These are phyloP conservation scores for Erodium chrysanthum DNA, from an alignment of 441 rosid genomes.

Conservation along the genomic window DNA sequence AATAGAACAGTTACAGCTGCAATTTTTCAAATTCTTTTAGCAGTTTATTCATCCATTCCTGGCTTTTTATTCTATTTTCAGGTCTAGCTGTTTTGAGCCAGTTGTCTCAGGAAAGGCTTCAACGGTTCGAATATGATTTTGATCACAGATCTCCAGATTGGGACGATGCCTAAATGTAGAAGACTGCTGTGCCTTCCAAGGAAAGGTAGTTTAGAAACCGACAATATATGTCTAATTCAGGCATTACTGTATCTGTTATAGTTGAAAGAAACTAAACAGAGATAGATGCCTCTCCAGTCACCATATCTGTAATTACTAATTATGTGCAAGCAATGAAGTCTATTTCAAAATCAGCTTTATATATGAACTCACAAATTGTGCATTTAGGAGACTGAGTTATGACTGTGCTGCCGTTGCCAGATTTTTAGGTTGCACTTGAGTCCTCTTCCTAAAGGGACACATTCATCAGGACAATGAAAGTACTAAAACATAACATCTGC, in stretches of 20 bases:
- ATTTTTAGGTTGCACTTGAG: not conserved
- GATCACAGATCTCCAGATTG: conserved; percentile 58
- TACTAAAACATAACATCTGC: no score
- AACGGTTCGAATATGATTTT: conserved; percentile 36
- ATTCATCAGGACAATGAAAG: not conserved
- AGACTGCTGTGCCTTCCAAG: not conserved
- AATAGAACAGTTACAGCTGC: not conserved
- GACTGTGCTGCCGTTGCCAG: not conserved
- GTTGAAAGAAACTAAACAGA: conserved; percentile 2
- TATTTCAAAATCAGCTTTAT: not conserved
- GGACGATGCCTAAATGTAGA: conserved; percentile 18
- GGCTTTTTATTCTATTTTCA: conserved; percentile 24
- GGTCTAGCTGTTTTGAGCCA: conserved; percentile 83
- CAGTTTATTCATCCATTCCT: no score
- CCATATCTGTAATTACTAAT: conserved; percentile 1
- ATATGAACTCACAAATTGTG: not conserved
- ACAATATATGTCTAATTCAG: not conserved
- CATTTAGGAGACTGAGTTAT: not conserved
- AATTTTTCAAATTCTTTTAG: not conserved
- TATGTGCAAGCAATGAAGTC: conserved; percentile 1
- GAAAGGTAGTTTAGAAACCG: not conserved
- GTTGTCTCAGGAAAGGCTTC: conserved; percentile 47
- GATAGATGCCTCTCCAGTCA: conserved; percentile 5
- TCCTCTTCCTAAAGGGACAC: not conserved
- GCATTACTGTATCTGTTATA: conserved; percentile 3